phyloP scores from a whole-genome alignment of 768 basidiomycete genomes.

The Hypholoma fasciculare region DNA sequence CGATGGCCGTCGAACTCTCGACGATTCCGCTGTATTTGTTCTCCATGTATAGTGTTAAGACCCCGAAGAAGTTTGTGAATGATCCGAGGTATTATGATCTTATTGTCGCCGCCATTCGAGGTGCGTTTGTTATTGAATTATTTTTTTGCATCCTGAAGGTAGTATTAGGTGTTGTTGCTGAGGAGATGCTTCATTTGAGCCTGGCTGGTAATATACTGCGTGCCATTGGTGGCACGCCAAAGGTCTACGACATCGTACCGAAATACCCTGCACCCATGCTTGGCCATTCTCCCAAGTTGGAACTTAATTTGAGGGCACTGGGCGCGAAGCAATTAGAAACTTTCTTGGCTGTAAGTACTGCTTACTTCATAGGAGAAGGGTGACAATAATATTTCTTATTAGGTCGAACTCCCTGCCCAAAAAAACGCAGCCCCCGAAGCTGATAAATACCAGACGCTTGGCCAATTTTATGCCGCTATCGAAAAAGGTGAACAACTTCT shows the following conservation, averaged over 20 bases:
- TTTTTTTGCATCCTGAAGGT: background rate
- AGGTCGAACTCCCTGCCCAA: slow-evolving; percentile 13
- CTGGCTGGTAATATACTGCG: slow-evolving; percentile 24
- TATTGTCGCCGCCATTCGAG: slow-evolving; percentile 10
- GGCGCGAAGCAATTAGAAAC: slow-evolving; percentile 12
- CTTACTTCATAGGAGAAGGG: background rate
- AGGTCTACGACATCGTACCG: slow-evolving; percentile 20
- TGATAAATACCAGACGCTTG: slow-evolving; percentile 14
- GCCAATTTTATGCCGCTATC: slow-evolving; percentile 17
- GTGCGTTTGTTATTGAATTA: background rate
- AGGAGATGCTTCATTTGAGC: slow-evolving; percentile 28
- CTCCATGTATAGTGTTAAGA: slow-evolving; percentile 24
- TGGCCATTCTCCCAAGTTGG: slow-evolving; percentile 14
- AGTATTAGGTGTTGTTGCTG: slow-evolving; percentile 19
- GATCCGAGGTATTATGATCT: slow-evolving; percentile 16
- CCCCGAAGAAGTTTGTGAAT: slow-evolving; percentile 10
- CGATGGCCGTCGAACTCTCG: slow-evolving; percentile 23
- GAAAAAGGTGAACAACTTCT: slow-evolving; percentile 3
- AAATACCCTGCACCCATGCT: slow-evolving; percentile 21
- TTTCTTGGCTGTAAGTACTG: slow-evolving; percentile 9
- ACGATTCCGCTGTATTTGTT: slow-evolving; percentile 27
- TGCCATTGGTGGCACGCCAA: slow-evolving; percentile 20
- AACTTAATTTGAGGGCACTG: slow-evolving; percentile 9
- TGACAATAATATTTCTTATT: too few species aligned
- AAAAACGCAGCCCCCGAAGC: slow-evolving; percentile 10